Evolutionary conservation across 176 grass and related monocot species (phyloP).

Genomic region (Oropetium thomaeum): DNA sequence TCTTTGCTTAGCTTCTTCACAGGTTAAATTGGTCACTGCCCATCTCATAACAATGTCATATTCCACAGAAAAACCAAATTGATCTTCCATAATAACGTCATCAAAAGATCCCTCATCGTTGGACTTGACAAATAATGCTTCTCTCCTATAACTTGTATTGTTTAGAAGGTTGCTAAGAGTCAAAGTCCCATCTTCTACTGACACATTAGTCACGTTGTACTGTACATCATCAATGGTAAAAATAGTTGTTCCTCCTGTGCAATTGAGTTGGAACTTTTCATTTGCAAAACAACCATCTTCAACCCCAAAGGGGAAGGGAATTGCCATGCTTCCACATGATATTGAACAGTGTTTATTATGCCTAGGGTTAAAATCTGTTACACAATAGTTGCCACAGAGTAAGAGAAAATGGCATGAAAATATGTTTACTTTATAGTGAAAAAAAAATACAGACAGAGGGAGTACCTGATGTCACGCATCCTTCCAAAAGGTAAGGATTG

Average conservation of each 20-base stretch:
- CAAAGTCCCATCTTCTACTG: conserved; percentile 16
- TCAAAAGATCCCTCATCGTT: rapidly evolving
- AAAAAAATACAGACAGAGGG: background rate
- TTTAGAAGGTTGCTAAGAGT: background rate
- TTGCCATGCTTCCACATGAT: conserved; percentile 16
- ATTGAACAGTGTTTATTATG: background rate
- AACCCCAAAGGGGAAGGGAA: conserved; percentile 38
- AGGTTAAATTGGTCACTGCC: background rate
- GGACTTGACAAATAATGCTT: background rate
- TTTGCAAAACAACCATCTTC: conserved; percentile 12
- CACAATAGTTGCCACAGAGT: background rate
- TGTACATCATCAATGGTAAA: rapidly evolving
- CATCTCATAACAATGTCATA: background rate
- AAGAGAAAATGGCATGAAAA: no score
- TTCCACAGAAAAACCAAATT: background rate
- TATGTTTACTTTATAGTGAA: background rate
- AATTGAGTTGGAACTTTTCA: background rate
- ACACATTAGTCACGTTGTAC: background rate
- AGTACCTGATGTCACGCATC: background rate
- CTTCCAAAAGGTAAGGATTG: background rate
- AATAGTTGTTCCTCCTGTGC: background rate
- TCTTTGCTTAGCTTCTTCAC: background rate
- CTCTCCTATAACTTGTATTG: background rate
- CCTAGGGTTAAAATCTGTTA: background rate
- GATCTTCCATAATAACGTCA: rapidly evolving